Evolutionary conservation across 257 asterid species (phyloP).

Genomic region (Rauvolfia tetraphylla): DNA sequence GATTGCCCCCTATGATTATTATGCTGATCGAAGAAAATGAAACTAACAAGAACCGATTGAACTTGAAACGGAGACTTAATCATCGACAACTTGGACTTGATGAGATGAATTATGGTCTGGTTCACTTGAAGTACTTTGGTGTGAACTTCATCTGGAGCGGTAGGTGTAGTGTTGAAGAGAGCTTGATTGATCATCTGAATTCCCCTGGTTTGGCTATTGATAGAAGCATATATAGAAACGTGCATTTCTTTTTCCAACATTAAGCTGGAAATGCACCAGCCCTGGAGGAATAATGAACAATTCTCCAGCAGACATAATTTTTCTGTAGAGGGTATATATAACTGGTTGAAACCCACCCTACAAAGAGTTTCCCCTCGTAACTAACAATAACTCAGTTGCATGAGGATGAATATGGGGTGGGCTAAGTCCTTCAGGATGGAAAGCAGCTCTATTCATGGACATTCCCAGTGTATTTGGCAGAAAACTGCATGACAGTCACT

Average conservation of each 20-base stretch:
- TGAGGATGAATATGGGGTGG: constrained; percentile 67
- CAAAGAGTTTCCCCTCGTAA: constrained; percentile 43
- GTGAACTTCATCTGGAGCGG: constrained; percentile 48
- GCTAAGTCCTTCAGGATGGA: constrained; percentile 41
- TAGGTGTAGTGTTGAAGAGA: constrained; percentile 48
- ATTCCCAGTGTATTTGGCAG: constrained; percentile 58
- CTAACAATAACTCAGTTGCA: constrained; percentile 46
- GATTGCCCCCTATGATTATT: no score
- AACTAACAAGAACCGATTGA: no score
- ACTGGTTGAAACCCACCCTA: constrained; percentile 45
- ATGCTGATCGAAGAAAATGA: no score
- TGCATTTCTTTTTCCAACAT: constrained; percentile 48
- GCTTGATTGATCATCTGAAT: constrained; percentile 18
- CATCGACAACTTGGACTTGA: constrained; percentile 37
- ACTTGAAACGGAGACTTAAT: no score
- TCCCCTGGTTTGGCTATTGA: constrained; percentile 63
- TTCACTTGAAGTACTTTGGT: constrained; percentile 47
- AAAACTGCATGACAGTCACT: constrained; percentile 45
- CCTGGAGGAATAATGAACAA: constrained; percentile 64
- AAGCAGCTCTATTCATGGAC: constrained; percentile 52
- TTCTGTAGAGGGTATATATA: constrained; percentile 35
- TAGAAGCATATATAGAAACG: constrained; percentile 39
- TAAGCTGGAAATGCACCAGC: constrained; percentile 54
- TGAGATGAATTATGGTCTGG: constrained; percentile 30
- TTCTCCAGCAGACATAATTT: constrained; percentile 36